Evolutionary conservation across 306 rosid species (phyloP).

Genomic region (Sicyos edulis): DNA sequence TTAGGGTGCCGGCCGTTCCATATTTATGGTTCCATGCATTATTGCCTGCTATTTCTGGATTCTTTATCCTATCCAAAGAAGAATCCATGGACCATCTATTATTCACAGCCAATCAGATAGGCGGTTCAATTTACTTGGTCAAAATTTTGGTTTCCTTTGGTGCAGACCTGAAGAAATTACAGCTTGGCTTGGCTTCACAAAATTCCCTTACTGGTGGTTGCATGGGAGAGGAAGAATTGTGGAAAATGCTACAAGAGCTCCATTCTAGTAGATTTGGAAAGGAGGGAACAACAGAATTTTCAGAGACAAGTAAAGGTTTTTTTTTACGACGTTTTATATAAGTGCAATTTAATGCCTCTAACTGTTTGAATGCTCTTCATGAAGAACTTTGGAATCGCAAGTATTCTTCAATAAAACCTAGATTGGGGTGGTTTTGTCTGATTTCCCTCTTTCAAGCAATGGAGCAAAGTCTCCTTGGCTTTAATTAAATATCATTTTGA

Average conservation of each 20-base stretch:
- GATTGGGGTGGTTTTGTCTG: not conserved
- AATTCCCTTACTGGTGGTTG: not conserved
- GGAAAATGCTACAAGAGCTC: not conserved
- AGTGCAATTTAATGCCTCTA: conserved; percentile 8
- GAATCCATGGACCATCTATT: not conserved
- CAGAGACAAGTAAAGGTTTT: not conserved
- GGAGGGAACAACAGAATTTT: not conserved
- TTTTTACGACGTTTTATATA: not conserved
- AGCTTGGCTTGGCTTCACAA: not conserved
- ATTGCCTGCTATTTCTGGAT: conserved; percentile 6
- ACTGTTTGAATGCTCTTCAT: not conserved
- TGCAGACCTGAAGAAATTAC: not conserved
- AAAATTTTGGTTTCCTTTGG: not conserved
- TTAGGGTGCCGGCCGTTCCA: too few relatives aligned
- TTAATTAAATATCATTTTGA: not conserved
- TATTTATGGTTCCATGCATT: not conserved
- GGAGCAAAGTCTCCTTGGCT: not conserved
- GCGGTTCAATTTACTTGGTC: not conserved
- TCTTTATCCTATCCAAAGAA: not conserved
- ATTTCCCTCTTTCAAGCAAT: not conserved
- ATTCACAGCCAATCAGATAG: not conserved
- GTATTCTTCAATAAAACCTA: not conserved
- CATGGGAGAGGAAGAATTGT: not conserved
- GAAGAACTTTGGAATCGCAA: not conserved
- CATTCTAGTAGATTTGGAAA: not conserved